Conservation (phyloP, 257 asterid genomes). For the Penstemon davidsonii region DNA sequence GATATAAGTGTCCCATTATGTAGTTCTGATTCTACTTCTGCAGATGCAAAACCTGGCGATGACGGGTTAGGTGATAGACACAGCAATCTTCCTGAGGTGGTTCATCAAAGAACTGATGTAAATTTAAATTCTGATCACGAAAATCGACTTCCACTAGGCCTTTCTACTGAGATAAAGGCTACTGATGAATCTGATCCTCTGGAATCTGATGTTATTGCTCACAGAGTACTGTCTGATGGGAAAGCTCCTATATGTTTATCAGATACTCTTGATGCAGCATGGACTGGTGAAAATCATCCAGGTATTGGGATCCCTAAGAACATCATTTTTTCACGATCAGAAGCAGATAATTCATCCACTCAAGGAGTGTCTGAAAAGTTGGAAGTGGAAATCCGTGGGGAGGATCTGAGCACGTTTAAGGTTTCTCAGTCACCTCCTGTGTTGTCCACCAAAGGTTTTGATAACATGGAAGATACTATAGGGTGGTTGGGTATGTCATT, state of each 20-base stretch:
- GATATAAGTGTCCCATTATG: constrained; percentile 35
- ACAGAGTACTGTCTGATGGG: constrained; percentile 63
- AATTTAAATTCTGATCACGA: constrained; percentile 29
- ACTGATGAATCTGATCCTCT: constrained; percentile 39
- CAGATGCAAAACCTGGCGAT: constrained; percentile 40
- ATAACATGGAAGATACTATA: constrained; percentile 49
- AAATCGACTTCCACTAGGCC: constrained; percentile 30
- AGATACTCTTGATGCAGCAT: constrained; percentile 84
- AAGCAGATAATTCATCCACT: constrained; percentile 40
- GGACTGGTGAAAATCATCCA: constrained; percentile 77
- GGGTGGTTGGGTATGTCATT: constrained; percentile 81
- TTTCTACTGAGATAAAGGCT: constrained; percentile 37
- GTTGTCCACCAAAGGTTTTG: constrained; percentile 49
- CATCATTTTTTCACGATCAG: constrained; percentile 39
- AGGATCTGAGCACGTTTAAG: constrained; percentile 39
- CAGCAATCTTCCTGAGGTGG: constrained; percentile 32
- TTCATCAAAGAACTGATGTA: constrained; percentile 33
- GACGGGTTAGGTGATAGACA: constrained; percentile 26
- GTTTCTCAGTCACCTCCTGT: constrained; percentile 39
- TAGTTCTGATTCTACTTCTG: constrained; percentile 33
- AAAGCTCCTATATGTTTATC: constrained; percentile 69
- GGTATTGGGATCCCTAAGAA: constrained; percentile 38
- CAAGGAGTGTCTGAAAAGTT: constrained; percentile 43
- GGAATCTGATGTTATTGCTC: constrained; percentile 42
- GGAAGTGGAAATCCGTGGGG: constrained; percentile 51